Percentiles rank a stretch among this genome's conserved stretches.
Conservation (phyloP, 345 rosid genomes). For the Gossypium bickii region DNA sequence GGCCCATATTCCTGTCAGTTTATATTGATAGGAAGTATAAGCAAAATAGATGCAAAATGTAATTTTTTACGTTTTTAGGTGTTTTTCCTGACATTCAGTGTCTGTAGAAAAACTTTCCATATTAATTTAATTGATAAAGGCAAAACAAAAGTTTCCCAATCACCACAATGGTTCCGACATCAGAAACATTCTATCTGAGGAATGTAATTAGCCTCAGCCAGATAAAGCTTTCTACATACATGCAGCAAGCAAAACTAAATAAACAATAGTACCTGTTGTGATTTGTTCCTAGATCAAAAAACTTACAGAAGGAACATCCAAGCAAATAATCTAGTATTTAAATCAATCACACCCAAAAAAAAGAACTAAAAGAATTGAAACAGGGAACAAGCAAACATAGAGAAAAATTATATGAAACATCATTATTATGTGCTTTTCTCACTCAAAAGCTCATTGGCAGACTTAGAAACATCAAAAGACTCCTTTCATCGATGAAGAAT, state of each 20-base stretch:
- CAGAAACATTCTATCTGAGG: background rate
- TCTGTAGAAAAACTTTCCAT: background rate
- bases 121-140: background rate
- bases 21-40: slow-evolving; percentile 4
- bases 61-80: background rate
- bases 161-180: background rate
- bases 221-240: background rate
- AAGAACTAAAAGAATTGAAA: background rate
- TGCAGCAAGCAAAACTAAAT: background rate
- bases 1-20: slow-evolving; percentile 72
- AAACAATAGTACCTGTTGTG: too few relatives aligned
- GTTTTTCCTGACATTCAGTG: background rate
- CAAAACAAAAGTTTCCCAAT: background rate
- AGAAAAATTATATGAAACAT: background rate
- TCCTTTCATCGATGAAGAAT: too few relatives aligned
- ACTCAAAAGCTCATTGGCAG: background rate
- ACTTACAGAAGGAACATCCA: background rate
- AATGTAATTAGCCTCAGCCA: background rate
- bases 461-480: background rate
- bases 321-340: background rate
- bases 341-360: background rate
- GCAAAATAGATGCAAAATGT: background rate
- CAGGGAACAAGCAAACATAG: slow-evolving; percentile 1
- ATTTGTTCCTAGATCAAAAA: background rate
- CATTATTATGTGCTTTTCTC: background rate